Percentiles rank a stretch among this genome's conserved stretches.
Conservation (phyloP, 495 filamentous ascomycete genomes). For the Penicillium psychrofluorescens region DNA sequence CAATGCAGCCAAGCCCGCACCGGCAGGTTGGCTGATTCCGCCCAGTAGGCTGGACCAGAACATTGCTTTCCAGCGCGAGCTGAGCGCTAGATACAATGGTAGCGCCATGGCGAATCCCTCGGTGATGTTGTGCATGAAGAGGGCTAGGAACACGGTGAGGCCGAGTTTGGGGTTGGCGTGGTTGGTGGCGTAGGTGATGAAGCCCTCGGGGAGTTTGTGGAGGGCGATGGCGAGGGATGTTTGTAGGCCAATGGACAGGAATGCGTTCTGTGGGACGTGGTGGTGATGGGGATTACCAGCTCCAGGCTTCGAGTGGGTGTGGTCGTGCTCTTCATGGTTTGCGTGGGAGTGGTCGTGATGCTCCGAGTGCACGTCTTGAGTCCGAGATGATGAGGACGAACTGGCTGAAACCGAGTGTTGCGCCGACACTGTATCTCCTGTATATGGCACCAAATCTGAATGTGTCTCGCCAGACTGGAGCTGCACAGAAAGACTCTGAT, state of each 20-base stretch:
- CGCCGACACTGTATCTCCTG: no score
- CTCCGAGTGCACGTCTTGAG: neutral
- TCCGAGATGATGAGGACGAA: conserved; percentile 9
- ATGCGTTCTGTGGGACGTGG: conserved; percentile 93
- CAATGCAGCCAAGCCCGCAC: conserved; percentile 73
- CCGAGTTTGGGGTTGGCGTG: conserved; percentile 86
- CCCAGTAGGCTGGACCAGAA: conserved; percentile 77
- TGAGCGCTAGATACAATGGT: conserved; percentile 81
- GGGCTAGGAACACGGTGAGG: conserved; percentile 84
- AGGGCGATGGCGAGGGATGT: conserved; percentile 90
- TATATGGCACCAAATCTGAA: neutral
- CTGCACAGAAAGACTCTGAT: conserved; percentile 11
- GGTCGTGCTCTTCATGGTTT: conserved; percentile 16
- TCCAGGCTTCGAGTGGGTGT: conserved; percentile 9
- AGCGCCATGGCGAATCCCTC: conserved; percentile 94
- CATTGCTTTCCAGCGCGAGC: conserved; percentile 70
- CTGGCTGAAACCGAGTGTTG: no score
- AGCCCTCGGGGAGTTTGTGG: conserved; percentile 95
- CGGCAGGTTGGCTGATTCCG: conserved; percentile 78
- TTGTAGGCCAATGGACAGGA: conserved; percentile 86
- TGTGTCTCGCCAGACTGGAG: conserved; percentile 3
- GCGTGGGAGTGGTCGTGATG: conserved; percentile 1
- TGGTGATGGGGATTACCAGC: conserved; percentile 69
- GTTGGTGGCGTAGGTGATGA: conserved; percentile 97
- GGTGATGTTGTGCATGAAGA: conserved; percentile 96